Evolutionary conservation across 1,139 yeast genomes (phyloP).

Genomic region (Maudiozyma humilis): DNA sequence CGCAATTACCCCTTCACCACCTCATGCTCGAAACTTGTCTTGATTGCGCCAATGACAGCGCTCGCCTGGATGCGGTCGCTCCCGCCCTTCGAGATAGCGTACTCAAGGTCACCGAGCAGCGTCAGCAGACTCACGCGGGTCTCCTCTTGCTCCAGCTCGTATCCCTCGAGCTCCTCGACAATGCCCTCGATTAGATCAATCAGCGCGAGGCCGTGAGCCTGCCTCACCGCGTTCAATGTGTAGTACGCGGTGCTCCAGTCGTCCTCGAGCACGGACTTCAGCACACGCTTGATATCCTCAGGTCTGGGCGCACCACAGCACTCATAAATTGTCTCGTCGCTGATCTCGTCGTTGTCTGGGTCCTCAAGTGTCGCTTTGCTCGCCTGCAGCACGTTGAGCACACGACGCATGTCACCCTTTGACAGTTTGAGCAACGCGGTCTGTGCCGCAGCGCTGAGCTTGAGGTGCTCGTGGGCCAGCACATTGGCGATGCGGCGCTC

Average conservation of each 20-base stretch:
- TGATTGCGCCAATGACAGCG: slow-evolving; percentile 83
- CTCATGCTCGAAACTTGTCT: slow-evolving; percentile 38
- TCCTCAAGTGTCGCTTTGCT: slow-evolving; percentile 68
- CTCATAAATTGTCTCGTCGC: slow-evolving; percentile 73
- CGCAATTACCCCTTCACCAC: slow-evolving; percentile 6
- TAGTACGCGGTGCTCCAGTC: slow-evolving; percentile 78
- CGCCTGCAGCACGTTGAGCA: slow-evolving; percentile 88
- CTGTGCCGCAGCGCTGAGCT: slow-evolving; percentile 51
- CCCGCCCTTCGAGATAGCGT: slow-evolving; percentile 86
- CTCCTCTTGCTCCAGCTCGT: slow-evolving; percentile 48
- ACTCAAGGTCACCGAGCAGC: slow-evolving; percentile 80
- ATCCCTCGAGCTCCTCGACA: slow-evolving; percentile 55
- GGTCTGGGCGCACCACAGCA: slow-evolving; percentile 97
- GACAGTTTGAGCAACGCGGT: slow-evolving; percentile 60
- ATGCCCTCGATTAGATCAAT: slow-evolving; percentile 77
- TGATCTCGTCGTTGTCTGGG: slow-evolving; percentile 41
- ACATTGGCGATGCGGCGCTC: slow-evolving; percentile 60
- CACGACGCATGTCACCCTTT: slow-evolving; percentile 93
- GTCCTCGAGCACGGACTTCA: slow-evolving; percentile 71
- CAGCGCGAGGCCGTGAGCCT: slow-evolving; percentile 75
- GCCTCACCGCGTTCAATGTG: slow-evolving; percentile 57
- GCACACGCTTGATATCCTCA: slow-evolving; percentile 62
- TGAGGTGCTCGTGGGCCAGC: slow-evolving; percentile 55
- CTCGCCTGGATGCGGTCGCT: slow-evolving; percentile 83
- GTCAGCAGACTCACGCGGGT: slow-evolving; percentile 58